Conservation (phyloP, 2,329 filamentous ascomycete species). For the Aspergillus sp. region DNA sequence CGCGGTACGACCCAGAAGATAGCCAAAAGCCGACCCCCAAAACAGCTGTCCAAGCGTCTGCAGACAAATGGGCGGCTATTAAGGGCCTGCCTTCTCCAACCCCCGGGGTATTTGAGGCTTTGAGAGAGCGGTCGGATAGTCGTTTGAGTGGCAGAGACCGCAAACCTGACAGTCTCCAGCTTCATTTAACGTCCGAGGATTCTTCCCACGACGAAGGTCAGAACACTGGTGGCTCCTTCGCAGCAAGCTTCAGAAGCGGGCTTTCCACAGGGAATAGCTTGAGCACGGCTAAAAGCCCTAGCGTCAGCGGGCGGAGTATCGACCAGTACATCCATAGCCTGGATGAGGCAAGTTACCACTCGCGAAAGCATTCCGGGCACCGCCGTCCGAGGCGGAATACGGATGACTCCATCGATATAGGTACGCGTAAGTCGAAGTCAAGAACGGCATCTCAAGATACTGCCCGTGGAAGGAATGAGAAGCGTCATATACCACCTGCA, state of each 20-base stretch:
- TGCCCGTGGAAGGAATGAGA: conserved; percentile 62
- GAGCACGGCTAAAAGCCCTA: conserved; percentile 55
- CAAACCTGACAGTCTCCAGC: conserved; percentile 73
- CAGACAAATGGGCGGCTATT: conserved; percentile 58
- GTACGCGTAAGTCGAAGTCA: conserved; percentile 49
- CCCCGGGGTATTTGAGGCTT: conserved; percentile 61
- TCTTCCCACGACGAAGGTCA: conserved; percentile 51
- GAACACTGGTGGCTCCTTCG: conserved; percentile 51
- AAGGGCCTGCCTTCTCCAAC: conserved; percentile 67
- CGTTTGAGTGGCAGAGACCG: conserved; percentile 68
- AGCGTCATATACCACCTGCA: conserved; percentile 69
- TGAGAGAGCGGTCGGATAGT: conserved; percentile 60
- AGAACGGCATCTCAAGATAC: conserved; percentile 65
- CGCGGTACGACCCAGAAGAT: conserved; percentile 45
- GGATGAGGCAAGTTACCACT: conserved; percentile 70
- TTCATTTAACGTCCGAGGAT: conserved; percentile 58
- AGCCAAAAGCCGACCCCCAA: conserved; percentile 51
- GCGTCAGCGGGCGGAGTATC: conserved; percentile 64
- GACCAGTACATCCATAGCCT: conserved; percentile 86
- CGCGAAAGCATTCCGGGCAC: conserved; percentile 49
- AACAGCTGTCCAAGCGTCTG: conserved; percentile 67
- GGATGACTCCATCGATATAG: conserved; percentile 46
- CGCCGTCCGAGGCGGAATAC: conserved; percentile 54
- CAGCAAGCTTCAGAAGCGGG: conserved; percentile 41
- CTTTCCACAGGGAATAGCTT: conserved; percentile 47